A percentile compares a stretch with the other conserved stretches of the same genome.
These are phyloP conservation scores for Macrophomina tecta DNA, from an alignment of 2,329 filamentous ascomycete genomes.

Conservation along the genomic window DNA sequence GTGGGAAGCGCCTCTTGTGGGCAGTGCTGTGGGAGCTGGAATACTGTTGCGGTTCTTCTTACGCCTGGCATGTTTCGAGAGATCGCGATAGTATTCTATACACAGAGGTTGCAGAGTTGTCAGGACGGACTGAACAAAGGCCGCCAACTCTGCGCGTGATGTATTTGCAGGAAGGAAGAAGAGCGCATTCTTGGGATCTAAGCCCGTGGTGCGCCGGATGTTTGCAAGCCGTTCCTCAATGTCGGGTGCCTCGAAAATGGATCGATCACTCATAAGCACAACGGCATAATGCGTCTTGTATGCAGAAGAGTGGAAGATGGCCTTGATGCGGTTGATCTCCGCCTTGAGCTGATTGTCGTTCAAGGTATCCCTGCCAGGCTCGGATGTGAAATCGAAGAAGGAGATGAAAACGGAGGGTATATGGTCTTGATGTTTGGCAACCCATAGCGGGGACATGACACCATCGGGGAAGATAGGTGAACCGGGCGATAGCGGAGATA, in stretches of 20 bases:
- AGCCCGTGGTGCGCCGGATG: slow-evolving; percentile 77
- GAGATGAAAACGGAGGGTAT: slow-evolving; percentile 81
- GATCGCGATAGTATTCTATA: slow-evolving; percentile 89
- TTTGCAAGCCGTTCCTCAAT: slow-evolving; percentile 78
- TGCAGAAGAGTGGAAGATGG: slow-evolving; percentile 69
- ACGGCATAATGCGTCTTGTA: slow-evolving; percentile 81
- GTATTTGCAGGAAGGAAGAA: slow-evolving; percentile 82
- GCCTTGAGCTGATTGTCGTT: slow-evolving; percentile 86
- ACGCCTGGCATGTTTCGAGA: slow-evolving; percentile 88
- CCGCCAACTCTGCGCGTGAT: slow-evolving; percentile 72
- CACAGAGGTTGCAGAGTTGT: slow-evolving; percentile 74
- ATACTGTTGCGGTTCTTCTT: slow-evolving; percentile 82
- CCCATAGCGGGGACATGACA: slow-evolving; percentile 79
- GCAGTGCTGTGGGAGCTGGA: slow-evolving; percentile 81
- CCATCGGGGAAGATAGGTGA: slow-evolving; percentile 90
- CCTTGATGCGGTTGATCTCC: slow-evolving; percentile 80
- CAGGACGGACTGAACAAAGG: slow-evolving; percentile 76
- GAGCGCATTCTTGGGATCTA: slow-evolving; percentile 80
- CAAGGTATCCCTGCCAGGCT: slow-evolving; percentile 75
- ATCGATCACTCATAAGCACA: slow-evolving; percentile 76
- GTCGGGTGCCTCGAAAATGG: slow-evolving; percentile 62
- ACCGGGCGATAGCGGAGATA: slow-evolving; percentile 85
- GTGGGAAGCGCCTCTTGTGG: slow-evolving; percentile 82
- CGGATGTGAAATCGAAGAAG: slow-evolving; percentile 78
- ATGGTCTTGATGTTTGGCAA: slow-evolving; percentile 84